These are phyloP conservation scores for Phyllosticta capitalensis DNA, from an alignment of 2,329 filamentous ascomycete genomes.

Conservation along the genomic window DNA sequence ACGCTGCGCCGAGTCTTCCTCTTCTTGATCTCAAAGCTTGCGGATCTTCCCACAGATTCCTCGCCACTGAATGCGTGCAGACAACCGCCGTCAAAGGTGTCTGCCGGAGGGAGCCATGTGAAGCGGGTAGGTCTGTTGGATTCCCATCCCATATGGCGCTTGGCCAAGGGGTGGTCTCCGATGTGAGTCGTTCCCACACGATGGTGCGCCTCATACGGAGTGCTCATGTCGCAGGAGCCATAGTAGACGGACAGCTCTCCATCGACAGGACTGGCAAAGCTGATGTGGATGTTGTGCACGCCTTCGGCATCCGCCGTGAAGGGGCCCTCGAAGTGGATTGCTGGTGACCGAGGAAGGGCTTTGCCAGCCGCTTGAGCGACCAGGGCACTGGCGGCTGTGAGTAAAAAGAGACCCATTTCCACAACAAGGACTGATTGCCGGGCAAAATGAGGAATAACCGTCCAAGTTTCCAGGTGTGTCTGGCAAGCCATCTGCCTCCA, in stretches of 20 bases:
- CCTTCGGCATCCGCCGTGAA: slow-evolving; percentile 14
- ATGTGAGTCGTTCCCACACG: slow-evolving; percentile 17
- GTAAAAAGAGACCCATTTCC: slow-evolving; percentile 1
- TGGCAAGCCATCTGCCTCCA: neutral
- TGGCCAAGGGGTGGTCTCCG: slow-evolving; percentile 16
- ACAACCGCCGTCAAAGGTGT: slow-evolving; percentile 31
- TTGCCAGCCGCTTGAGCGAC: neutral
- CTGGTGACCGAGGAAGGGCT: slow-evolving; percentile 3
- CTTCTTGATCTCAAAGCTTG: slow-evolving; percentile 28
- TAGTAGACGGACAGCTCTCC: slow-evolving; percentile 19
- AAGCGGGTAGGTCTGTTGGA: slow-evolving; percentile 33
- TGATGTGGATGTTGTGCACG: slow-evolving; percentile 17
- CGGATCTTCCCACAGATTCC: slow-evolving; percentile 33
- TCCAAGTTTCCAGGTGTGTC: neutral
- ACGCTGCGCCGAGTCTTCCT: slow-evolving; percentile 28
- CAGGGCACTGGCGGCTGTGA: slow-evolving; percentile 1
- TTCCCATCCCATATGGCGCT: slow-evolving; percentile 15
- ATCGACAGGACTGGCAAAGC: slow-evolving; percentile 14
- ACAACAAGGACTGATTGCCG: neutral
- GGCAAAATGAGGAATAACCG: neutral
- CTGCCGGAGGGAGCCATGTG: slow-evolving; percentile 38
- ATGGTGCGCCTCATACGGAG: slow-evolving; percentile 11
- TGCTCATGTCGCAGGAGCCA: slow-evolving; percentile 14
- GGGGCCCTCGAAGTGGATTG: slow-evolving; percentile 12
- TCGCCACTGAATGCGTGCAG: slow-evolving; percentile 36